These are phyloP conservation scores for Anacardium occidentale DNA, from an alignment of 345 rosid species.

Conservation along the genomic window DNA sequence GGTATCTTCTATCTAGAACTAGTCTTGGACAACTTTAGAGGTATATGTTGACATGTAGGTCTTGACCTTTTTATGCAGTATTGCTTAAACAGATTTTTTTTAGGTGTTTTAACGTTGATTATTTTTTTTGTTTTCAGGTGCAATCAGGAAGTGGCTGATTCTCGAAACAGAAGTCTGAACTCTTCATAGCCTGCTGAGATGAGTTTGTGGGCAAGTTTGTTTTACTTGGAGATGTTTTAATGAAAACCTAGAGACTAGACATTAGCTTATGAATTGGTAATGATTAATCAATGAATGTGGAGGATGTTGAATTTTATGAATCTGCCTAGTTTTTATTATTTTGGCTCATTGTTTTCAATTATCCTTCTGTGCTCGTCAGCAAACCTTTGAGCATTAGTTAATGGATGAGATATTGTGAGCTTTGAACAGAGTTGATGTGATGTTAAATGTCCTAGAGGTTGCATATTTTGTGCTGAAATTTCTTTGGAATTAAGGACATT, in stretches of 20 bases:
- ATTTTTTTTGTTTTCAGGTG: slow-evolving; percentile 1
- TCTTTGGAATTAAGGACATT: no score
- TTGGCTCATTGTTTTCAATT: background rate
- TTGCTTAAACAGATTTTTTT: background rate
- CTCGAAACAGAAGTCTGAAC: background rate
- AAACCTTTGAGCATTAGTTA: no score
- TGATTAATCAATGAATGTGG: background rate
- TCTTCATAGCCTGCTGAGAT: slow-evolving; percentile 4
- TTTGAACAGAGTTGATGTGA: no score
- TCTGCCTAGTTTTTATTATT: background rate
- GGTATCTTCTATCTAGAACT: background rate
- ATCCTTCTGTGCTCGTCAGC: no score
- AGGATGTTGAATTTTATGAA: background rate
- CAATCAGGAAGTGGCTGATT: slow-evolving; percentile 10
- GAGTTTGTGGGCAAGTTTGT: background rate
- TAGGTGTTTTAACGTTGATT: background rate
- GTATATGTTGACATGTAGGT: background rate
- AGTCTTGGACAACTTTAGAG: background rate
- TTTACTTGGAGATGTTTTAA: background rate
- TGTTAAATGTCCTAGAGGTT: no score
- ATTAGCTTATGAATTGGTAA: slow-evolving; percentile 1
- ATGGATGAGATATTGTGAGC: no score
- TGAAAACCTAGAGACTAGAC: background rate
- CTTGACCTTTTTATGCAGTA: background rate
- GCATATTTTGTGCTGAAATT: no score